These are phyloP conservation scores for Pythium dissotocum DNA, from an alignment of 352 stramenopile genomes.

Conservation along the genomic window DNA sequence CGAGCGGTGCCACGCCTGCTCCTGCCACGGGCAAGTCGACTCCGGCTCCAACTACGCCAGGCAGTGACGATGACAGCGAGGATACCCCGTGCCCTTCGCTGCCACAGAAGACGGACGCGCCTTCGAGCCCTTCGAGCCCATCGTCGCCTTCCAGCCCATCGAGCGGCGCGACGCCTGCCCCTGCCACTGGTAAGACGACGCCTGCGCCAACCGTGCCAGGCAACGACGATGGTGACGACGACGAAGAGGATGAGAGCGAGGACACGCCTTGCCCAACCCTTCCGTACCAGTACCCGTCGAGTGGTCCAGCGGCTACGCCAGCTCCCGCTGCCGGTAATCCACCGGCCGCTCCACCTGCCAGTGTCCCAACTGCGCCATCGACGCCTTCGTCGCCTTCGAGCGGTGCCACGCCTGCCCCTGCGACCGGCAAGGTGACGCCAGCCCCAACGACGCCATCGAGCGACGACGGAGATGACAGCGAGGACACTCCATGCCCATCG, in stretches of 20 bases:
- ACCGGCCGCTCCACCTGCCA: too few species aligned
- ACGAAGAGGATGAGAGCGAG: too few species aligned
- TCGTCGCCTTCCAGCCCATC: too few species aligned
- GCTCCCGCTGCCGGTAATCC: too few species aligned
- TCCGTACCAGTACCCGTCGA: too few species aligned
- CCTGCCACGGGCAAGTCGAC: not conserved
- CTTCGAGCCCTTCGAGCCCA: not conserved
- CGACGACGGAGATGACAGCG: not conserved
- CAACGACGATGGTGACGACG: not conserved
- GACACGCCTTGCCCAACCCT: not conserved
- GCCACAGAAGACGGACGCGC: too few species aligned
- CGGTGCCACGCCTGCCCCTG: not conserved
- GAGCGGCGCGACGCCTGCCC: not conserved
- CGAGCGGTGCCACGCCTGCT: not conserved
- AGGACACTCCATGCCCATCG: not conserved
- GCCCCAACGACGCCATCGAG: not conserved
- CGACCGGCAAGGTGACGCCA: not conserved
- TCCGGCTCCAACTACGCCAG: not conserved
- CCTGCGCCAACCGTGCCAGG: not conserved
- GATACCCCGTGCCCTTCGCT: not conserved
- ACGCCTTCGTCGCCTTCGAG: not conserved
- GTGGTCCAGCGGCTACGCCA: too few species aligned
- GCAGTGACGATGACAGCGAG: not conserved
- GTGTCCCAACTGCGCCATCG: too few species aligned
- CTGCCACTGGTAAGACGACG: not conserved